Conservation (phyloP, 768 basidiomycete genomes). For the Phanerochaete sordida region DNA sequence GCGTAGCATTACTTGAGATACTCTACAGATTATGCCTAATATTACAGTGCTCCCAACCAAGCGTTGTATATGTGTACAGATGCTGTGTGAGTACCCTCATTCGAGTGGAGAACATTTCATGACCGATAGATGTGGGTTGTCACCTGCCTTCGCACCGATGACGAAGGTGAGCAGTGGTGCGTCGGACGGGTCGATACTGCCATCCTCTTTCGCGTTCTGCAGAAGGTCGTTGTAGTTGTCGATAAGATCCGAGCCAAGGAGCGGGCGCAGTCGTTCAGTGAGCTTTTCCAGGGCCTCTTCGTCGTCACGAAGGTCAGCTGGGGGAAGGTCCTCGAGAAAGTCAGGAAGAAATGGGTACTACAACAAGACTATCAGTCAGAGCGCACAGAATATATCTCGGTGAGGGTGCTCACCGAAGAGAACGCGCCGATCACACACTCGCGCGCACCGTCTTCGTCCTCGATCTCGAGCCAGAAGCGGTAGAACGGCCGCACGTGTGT, state of each 20-base stretch:
- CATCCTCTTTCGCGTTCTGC: not conserved
- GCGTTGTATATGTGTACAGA: not conserved
- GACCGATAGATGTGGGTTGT: not conserved
- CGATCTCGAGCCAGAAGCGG: conserved; percentile 45
- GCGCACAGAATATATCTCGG: no score
- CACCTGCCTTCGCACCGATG: not conserved
- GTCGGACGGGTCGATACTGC: not conserved
- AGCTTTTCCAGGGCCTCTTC: conserved; percentile 33
- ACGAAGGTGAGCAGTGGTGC: not conserved
- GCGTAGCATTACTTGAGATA: not conserved
- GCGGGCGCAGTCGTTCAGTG: conserved; percentile 35
- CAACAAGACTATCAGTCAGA: not conserved
- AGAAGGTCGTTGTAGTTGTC: conserved; percentile 16
- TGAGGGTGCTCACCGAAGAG: conserved; percentile 41
- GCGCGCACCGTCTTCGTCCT: conserved; percentile 43
- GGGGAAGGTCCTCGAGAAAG: conserved; percentile 42
- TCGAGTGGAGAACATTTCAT: not conserved
- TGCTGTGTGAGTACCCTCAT: not conserved
- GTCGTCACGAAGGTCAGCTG: conserved; percentile 43
- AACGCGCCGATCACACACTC: conserved; percentile 48
- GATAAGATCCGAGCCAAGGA: conserved; percentile 46
- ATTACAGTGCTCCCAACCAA: not conserved
- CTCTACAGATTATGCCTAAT: not conserved
- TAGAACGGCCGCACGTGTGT: conserved; percentile 43
- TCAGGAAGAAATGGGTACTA: not conserved